Evolutionary conservation across 495 filamentous ascomycete genomes (phyloP).

Genomic region (Penicillium desertorum): DNA sequence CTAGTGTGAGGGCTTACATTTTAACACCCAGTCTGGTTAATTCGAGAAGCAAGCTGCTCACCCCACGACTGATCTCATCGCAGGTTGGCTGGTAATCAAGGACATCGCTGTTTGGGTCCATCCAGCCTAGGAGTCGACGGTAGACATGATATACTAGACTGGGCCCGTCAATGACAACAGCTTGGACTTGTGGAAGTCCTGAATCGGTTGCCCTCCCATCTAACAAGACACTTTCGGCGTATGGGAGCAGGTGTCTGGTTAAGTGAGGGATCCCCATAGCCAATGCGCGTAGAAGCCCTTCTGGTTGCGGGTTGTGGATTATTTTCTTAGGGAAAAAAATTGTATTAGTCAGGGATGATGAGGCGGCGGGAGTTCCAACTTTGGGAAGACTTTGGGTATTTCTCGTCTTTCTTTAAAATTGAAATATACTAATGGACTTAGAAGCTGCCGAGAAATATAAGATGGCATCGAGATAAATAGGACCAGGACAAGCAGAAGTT

Average conservation of each 20-base stretch:
- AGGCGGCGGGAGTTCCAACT: not conserved
- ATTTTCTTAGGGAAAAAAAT: not conserved
- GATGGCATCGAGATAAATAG: not conserved
- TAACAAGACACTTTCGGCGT: constrained; percentile 51
- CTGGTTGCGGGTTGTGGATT: not conserved
- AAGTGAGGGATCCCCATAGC: constrained; percentile 73
- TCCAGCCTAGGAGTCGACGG: constrained; percentile 48
- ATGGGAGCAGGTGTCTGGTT: constrained; percentile 56
- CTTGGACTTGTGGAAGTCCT: constrained; percentile 18
- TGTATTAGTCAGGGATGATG: constrained; percentile 1
- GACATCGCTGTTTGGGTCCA: constrained; percentile 31
- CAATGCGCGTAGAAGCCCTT: not conserved
- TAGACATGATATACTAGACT: constrained; percentile 72
- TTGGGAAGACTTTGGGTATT: not conserved
- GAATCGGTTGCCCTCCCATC: constrained; percentile 8
- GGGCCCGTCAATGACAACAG: constrained; percentile 72
- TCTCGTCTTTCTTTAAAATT: not conserved
- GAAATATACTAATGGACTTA: not conserved
- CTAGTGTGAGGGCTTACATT: constrained; percentile 53
- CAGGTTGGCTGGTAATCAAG: constrained; percentile 62
- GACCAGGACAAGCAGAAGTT: not conserved
- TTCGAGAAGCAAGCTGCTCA: constrained; percentile 60
- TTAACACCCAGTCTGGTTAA: constrained; percentile 50
- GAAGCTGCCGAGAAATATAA: not conserved
- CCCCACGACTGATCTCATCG: constrained; percentile 54